A percentile compares a stretch with the other conserved stretches of the same genome.
Conservation (phyloP, 192 early-diverging fungal genomes). For the Backusella mclennaniae region DNA sequence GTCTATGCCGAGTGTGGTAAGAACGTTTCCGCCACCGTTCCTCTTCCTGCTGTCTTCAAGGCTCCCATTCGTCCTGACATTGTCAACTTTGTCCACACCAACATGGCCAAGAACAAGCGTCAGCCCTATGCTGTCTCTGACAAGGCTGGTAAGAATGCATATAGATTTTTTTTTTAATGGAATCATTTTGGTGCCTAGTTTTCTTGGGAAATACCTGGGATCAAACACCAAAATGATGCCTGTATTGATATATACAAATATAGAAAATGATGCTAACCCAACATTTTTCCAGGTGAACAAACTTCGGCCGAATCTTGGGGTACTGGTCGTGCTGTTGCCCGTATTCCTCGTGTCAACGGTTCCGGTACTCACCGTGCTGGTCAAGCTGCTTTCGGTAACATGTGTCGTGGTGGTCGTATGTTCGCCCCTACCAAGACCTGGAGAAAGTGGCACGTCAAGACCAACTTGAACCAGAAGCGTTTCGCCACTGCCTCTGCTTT, state of each 20-base stretch:
- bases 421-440: constrained; percentile 99
- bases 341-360: constrained; percentile 98
- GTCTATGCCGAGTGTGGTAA: constrained; percentile 83
- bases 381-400: constrained; percentile 99
- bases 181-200: too few relatives aligned
- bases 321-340: constrained; percentile 98
- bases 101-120: constrained; percentile 99
- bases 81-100: constrained; percentile 95
- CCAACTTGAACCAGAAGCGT: constrained; percentile 99
- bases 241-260: too few relatives aligned
- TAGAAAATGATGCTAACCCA: too few relatives aligned
- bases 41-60: constrained; percentile 93
- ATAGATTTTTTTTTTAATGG: too few relatives aligned
- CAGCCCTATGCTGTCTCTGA: constrained; percentile 95
- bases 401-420: constrained; percentile 99
- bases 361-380: constrained; percentile 97
- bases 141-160: constrained; percentile 58
- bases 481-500: constrained; percentile 97
- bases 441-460: constrained; percentile 99
- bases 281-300: constrained; percentile 74
- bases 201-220: too few relatives aligned
- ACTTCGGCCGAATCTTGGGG: constrained; percentile 99
- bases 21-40: constrained; percentile 65
- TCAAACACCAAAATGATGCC: too few relatives aligned
- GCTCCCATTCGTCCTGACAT: constrained; percentile 98